A percentile compares a stretch with the other conserved stretches of the same genome.
These are phyloP conservation scores for Odonthalia washingtoniensis DNA, from an alignment of 31 red algal genomes.

Conservation along the genomic window DNA sequence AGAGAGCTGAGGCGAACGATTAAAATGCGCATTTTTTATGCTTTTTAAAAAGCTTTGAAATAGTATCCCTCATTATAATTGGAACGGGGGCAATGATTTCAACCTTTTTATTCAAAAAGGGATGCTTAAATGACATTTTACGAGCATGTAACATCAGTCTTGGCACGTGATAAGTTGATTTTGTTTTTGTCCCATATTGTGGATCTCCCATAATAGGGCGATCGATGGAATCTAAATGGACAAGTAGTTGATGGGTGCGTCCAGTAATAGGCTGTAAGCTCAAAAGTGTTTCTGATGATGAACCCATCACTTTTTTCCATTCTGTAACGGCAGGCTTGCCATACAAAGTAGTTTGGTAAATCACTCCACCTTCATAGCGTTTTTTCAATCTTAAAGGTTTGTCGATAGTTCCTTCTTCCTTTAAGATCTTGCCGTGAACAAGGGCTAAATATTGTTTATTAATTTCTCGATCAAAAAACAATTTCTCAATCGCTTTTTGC, in stretches of 20 bases:
- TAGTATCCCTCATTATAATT: too few relatives aligned
- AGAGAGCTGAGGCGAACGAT: neutral
- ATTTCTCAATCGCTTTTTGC: slow-evolving; percentile 31
- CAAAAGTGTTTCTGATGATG: neutral
- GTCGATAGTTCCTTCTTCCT: slow-evolving; percentile 8
- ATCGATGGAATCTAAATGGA: slow-evolving; percentile 46
- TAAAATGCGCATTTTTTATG: slow-evolving; percentile 10
- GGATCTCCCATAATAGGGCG: slow-evolving; percentile 62
- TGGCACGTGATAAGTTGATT: neutral
- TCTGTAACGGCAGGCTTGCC: slow-evolving; percentile 50
- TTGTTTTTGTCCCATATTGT: slow-evolving; percentile 35
- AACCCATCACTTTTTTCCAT: neutral
- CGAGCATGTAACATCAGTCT: too few relatives aligned
- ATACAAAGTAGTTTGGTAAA: neutral
- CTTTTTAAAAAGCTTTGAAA: neutral
- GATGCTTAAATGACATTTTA: too few relatives aligned
- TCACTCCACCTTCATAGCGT: slow-evolving; percentile 28
- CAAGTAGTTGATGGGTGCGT: slow-evolving; percentile 68
- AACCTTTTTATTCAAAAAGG: too few relatives aligned
- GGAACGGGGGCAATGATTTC: too few relatives aligned
- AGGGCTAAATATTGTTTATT: slow-evolving; percentile 74
- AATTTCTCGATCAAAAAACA: slow-evolving; percentile 41
- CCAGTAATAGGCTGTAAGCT: slow-evolving; percentile 44
- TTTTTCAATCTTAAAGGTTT: slow-evolving; percentile 12
- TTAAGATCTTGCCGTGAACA: slow-evolving; percentile 39